Percentiles rank a stretch among this genome's conserved stretches.
Conservation (phyloP, 2,329 filamentous ascomycete genomes). For the Diaporthe batatas region DNA sequence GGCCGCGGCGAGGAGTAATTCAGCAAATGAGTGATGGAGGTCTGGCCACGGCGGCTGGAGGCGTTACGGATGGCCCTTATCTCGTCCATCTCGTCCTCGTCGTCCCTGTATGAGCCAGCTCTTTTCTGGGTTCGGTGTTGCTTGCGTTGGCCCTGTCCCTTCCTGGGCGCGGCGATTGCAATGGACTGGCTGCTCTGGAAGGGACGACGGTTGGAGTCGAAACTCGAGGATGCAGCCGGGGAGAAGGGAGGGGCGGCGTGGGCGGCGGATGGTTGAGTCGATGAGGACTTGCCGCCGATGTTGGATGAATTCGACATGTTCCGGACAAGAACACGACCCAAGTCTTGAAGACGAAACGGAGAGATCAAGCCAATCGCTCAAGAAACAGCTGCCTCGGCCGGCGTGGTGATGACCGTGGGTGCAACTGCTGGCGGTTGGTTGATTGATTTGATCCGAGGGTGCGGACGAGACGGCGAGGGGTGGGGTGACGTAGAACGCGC, state of each 20-base stretch:
- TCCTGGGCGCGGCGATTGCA: constrained; percentile 70
- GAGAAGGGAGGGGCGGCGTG: constrained; percentile 57
- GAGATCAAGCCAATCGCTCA: neutral
- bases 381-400: neutral
- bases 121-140: constrained; percentile 87
- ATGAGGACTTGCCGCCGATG: constrained; percentile 65
- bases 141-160: constrained; percentile 80
- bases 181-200: constrained; percentile 53
- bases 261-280: constrained; percentile 56
- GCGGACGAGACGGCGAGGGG: constrained; percentile 1
- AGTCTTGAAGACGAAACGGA: neutral
- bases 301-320: constrained; percentile 52
- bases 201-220: constrained; percentile 65
- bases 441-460: constrained; percentile 1
- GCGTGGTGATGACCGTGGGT: constrained; percentile 5
- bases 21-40: constrained; percentile 96
- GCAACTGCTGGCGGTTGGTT: constrained; percentile 15
- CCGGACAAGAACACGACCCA: neutral
- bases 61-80: constrained; percentile 71
- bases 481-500: constrained; percentile 29
- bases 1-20: constrained; percentile 88
- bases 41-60: constrained; percentile 87
- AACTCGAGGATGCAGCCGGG: constrained; percentile 59
- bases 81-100: constrained; percentile 92
- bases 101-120: constrained; percentile 68